phyloP scores from a whole-genome alignment of 2,329 filamentous ascomycete species.

The Lasiodiplodia gonubiensis region DNA sequence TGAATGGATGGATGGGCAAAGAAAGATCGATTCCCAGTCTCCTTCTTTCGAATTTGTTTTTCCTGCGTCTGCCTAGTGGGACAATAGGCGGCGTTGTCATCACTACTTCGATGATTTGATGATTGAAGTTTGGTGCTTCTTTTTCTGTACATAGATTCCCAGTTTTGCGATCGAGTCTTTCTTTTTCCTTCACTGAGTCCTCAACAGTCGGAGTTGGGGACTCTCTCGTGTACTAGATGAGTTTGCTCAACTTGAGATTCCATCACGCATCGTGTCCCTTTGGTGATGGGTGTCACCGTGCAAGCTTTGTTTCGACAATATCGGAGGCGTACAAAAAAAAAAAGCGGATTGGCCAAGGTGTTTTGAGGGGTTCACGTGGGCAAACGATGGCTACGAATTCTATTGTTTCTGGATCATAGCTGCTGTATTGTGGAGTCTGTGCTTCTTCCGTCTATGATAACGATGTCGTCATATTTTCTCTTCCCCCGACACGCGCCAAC shows the following conservation, averaged over 20 bases:
- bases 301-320: background rate
- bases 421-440: too few species aligned
- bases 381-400: background rate
- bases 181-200: background rate
- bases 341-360: background rate
- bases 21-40: background rate
- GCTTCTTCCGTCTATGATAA: background rate
- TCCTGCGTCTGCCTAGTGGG: background rate
- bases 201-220: background rate
- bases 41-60: background rate
- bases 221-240: background rate
- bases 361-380: background rate
- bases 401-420: background rate
- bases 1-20: background rate
- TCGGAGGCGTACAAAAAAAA: background rate
- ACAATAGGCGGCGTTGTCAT: background rate
- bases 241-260: background rate
- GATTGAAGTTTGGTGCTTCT: background rate
- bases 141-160: conserved; percentile 7
- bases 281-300: background rate
- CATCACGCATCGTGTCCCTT: too few species aligned
- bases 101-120: background rate
- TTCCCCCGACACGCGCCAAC: background rate
- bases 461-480: background rate
- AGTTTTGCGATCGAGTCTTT: background rate